A percentile compares a stretch with the other conserved stretches of the same genome.
Conservation (phyloP, 2,329 filamentous ascomycete species). For the Rutstroemia sp. region DNA sequence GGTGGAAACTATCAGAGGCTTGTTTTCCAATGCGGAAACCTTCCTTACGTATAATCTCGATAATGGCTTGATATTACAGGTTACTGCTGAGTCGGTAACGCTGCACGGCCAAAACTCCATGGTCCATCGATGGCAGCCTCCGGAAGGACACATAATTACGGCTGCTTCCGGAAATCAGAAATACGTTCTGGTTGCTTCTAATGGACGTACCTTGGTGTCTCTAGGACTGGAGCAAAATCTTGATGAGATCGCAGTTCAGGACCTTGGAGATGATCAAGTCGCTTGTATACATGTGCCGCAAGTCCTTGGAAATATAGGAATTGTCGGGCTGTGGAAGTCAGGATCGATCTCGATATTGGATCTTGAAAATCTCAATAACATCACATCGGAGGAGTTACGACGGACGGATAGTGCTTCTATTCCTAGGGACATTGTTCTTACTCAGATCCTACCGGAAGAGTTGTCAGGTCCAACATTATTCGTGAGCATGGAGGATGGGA, state of each 20-base stretch:
- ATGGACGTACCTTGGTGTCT: constrained; percentile 65
- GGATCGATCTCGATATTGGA: constrained; percentile 70
- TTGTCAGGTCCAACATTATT: constrained; percentile 65
- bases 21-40: constrained; percentile 64
- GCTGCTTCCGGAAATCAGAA: constrained; percentile 67
- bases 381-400: constrained; percentile 57
- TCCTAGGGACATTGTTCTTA: constrained; percentile 73
- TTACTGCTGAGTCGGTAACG: constrained; percentile 57
- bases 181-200: constrained; percentile 65
- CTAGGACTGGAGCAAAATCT: constrained; percentile 53
- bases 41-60: constrained; percentile 62
- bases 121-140: constrained; percentile 51
- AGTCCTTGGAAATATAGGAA: constrained; percentile 56
- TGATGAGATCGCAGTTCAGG: constrained; percentile 48
- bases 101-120: constrained; percentile 55
- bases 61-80: constrained; percentile 61
- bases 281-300: constrained; percentile 74
- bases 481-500: constrained; percentile 86
- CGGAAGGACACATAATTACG: constrained; percentile 55
- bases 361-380: constrained; percentile 55
- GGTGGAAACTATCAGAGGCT: constrained; percentile 64
- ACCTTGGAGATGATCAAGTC: constrained; percentile 65
- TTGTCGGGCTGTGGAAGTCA: constrained; percentile 84
- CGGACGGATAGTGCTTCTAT: constrained; percentile 65
- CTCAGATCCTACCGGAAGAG: constrained; percentile 62